Percentiles rank a stretch among this genome's conserved stretches.
Conservation (phyloP, 2,329 filamentous ascomycete species). For the Pyricularia grisea region DNA sequence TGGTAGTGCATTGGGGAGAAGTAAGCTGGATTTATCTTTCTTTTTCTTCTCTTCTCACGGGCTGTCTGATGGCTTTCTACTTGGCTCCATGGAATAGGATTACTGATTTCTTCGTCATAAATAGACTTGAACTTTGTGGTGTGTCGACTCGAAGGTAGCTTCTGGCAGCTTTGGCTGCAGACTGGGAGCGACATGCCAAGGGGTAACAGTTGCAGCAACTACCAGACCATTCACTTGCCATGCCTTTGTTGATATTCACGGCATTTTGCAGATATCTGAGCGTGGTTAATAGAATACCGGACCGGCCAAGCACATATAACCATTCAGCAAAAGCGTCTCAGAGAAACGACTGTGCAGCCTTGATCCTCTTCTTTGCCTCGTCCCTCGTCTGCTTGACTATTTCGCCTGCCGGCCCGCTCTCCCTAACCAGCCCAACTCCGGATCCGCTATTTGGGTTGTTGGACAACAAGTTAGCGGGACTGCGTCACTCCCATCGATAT, state of each 20-base stretch:
- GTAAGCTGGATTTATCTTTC: slow-evolving; percentile 14
- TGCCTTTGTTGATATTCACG: slow-evolving; percentile 30
- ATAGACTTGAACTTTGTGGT: slow-evolving; percentile 41
- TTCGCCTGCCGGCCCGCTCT: slow-evolving; percentile 27
- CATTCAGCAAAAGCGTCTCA: neutral
- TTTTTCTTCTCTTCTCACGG: neutral
- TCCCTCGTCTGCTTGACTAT: slow-evolving; percentile 32
- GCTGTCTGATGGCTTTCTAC: too few species aligned
- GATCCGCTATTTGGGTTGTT: slow-evolving; percentile 23
- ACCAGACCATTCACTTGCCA: slow-evolving; percentile 43
- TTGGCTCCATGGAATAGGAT: neutral
- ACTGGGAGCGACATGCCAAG: slow-evolving; percentile 38
- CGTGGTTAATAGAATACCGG: neutral
- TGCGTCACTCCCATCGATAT: neutral
- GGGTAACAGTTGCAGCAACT: slow-evolving; percentile 41
- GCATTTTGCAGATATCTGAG: neutral
- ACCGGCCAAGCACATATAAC: neutral
- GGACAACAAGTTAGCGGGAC: neutral
- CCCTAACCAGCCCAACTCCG: slow-evolving; percentile 34
- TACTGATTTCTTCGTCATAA: slow-evolving; percentile 5
- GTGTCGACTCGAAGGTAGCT: slow-evolving; percentile 30
- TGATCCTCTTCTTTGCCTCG: slow-evolving; percentile 24
- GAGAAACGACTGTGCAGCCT: slow-evolving; percentile 13
- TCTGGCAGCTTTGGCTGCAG: slow-evolving; percentile 43
- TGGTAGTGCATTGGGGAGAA: slow-evolving; percentile 32